Conservation (phyloP, 2,329 filamentous ascomycete genomes). For the Fonsecaea pedrosoi region DNA sequence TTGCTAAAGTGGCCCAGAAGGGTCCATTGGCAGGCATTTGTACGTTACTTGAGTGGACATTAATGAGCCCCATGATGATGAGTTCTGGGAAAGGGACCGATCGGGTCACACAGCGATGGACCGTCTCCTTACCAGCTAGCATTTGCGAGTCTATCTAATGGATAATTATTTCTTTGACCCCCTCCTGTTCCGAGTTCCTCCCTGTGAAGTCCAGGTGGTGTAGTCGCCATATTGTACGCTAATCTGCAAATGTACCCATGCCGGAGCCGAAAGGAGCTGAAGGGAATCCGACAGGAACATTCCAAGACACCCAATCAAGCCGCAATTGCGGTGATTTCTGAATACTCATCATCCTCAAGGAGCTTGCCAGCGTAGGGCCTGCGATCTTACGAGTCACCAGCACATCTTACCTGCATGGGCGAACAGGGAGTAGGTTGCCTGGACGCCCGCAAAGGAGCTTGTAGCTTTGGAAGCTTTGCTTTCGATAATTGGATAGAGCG, state of each 20-base stretch:
- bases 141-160: slow-evolving; percentile 23
- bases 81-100: slow-evolving; percentile 14
- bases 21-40: slow-evolving; percentile 19
- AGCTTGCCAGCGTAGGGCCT: background rate
- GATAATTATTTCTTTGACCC: slow-evolving; percentile 14
- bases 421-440: background rate
- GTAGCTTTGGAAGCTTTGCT: background rate
- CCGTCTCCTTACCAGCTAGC: slow-evolving; percentile 14
- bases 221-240: no score
- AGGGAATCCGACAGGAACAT: background rate
- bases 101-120: slow-evolving; percentile 15
- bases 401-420: slow-evolving; percentile 3
- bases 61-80: slow-evolving; percentile 33
- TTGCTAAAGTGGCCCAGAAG: slow-evolving; percentile 8
- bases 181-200: background rate
- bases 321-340: background rate
- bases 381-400: background rate
- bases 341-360: background rate
- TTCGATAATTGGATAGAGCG: background rate
- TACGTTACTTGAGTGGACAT: slow-evolving; percentile 30
- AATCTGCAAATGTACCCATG: no score
- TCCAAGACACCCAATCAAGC: background rate
- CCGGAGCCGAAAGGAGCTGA: background rate
- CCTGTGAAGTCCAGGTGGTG: background rate
- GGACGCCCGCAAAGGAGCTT: background rate